Base-by-base conservation (phyloP, 768 basidiomycete genomes). In the Kwoniella newhampshirensis region DNA sequence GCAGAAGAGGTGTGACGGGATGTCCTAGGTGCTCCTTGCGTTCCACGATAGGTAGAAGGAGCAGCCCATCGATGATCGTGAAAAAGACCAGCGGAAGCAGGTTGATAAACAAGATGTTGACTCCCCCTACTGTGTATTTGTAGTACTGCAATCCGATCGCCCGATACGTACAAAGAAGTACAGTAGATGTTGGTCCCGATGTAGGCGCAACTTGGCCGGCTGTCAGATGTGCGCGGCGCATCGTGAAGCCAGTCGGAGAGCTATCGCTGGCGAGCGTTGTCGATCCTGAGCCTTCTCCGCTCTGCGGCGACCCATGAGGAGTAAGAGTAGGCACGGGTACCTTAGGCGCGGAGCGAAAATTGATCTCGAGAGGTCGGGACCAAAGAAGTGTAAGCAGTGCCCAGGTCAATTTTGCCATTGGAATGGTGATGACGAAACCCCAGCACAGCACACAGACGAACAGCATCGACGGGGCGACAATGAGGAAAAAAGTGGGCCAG, bases 81-180 rank as follows among this genome's bases (percentile, higher is more conserved):
- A 98, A 91, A 79, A 96, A 91, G 11, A 98, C 91, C 53, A 97
- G 77, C 1, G 91, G 87, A 30, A 98, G 73, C 57, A 98, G 86
- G 77, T 98, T 96, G 78, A 99, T 84, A 77, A 99, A 98, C 58
- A 98, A 78, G 75, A 99, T 97, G 81, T 99, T 99, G 64, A 98
- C 93, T 17, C 96, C 96, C 18, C 96, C 91, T 47, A 99, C 83
- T 4, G 96, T 99, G 75, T 99, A 99, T 81, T 99, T 99, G 87
- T 89, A 97, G 78, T 96, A 98, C 75, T 93, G 82, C 68, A 84
- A 79, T 1, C 94, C 96, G 50, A 86, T 81, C 1, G 96, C 96
- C 21, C 86, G 85, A 75, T 98, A 98, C 3, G 88, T 94, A 78
- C 96, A 99, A 26, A 99, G 83, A 25, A 99, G 80, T 5, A 99